Evolutionary conservation across 2,329 filamentous ascomycete species (phyloP), one percentile per base, ranked within the genome.

Genomic region (Aspergillus spinulosporus): DNA sequence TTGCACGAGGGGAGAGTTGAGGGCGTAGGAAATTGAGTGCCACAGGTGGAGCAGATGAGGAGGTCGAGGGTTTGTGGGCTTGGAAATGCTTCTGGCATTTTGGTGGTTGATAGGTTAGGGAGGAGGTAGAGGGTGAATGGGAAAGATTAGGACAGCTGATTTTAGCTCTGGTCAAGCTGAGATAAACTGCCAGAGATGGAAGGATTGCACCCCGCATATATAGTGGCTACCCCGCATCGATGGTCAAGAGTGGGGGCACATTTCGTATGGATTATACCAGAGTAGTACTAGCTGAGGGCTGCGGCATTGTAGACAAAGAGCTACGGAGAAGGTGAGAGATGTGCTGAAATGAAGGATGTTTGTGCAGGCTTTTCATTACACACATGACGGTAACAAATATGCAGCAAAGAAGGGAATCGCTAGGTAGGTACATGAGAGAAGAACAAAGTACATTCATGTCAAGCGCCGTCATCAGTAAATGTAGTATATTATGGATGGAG

Each of bases 41-140:
- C 66, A 54, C 66, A 69, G 15, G 65, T 67, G 15, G 62, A 57
- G 49, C 68, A 69, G 58, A 69, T 65, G 39, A 62, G 34, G 21
- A 69, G 59, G 49, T 69, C 67, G 12, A 64, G 42, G 1, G 21
- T 21, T 21, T 21, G 21, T 21, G 21, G 21, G 21, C 21, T 21
- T 21, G 5, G 36, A 48, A 56, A 36, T 12, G 50, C 34, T 46
- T 52, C 32, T 26, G 54, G 31, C 61, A 64, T 63, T 44, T 28
- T 54, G 49, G 32, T 21, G 8, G 15, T 12, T 37, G n/a, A 31
- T n/a, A 29, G 29, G 39, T 2, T 12, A 29, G 34, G 49, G 14
- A 5, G 28, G 8, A 32, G 11, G 7, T 26, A 36, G 12, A 8
- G 34, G 12, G 40, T 21, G 42, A 52, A 34, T 45, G n/a, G 21